Conservation (phyloP, 2,329 filamentous ascomycete species). For the Dothideomycetes sp. region DNA sequence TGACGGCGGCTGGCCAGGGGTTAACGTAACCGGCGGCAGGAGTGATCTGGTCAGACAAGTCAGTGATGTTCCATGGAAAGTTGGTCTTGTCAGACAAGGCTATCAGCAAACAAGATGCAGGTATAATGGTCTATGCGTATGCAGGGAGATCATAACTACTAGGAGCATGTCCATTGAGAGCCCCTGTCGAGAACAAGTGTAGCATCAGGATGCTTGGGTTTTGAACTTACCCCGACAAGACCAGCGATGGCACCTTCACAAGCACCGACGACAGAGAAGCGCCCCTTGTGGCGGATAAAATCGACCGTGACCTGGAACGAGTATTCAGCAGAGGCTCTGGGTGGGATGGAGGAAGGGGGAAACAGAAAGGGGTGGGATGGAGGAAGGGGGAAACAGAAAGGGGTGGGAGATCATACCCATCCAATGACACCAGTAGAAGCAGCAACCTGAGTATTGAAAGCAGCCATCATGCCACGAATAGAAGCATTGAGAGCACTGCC, state of each 20-base stretch:
- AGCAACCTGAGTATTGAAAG: constrained; percentile 51
- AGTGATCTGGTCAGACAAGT: constrained; percentile 17
- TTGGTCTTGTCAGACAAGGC: constrained; percentile 17
- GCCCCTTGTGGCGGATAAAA: constrained; percentile 42
- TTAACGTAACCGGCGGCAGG: constrained; percentile 35
- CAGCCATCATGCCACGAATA: constrained; percentile 45
- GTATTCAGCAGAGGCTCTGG: too few relatives aligned
- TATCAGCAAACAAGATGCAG: constrained; percentile 47
- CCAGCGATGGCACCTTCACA: constrained; percentile 51
- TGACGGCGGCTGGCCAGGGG: constrained; percentile 45
- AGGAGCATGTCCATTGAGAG: too few relatives aligned
- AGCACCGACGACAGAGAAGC: constrained; percentile 47
- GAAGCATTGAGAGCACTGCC: constrained; percentile 46
- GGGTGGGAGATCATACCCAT: too few relatives aligned
- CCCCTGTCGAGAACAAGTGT: too few relatives aligned
- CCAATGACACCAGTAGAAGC: constrained; percentile 46
- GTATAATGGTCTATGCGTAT: too few relatives aligned
- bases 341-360: too few relatives aligned
- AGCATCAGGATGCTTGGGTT: too few relatives aligned
- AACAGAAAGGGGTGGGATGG: too few relatives aligned
- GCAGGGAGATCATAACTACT: too few relatives aligned
- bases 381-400: too few relatives aligned
- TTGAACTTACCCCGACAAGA: constrained; percentile 42
- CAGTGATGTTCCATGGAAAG: neutral
- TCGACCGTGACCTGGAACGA: constrained; percentile 46